Conservation (phyloP, 2,329 filamentous ascomycete species). For the Macrophomina phaseolina region DNA sequence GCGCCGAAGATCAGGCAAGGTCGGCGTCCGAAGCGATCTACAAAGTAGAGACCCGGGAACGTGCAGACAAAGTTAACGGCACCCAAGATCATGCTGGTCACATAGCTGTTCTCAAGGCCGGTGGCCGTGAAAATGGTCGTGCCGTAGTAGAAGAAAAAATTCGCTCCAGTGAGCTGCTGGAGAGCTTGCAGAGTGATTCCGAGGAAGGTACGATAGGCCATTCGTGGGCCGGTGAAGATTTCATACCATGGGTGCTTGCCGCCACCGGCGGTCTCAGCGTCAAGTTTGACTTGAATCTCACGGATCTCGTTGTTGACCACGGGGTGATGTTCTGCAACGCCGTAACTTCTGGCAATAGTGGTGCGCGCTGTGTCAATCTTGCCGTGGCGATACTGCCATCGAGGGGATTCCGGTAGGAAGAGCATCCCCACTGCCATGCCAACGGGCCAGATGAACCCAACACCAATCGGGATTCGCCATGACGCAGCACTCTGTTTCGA, state of each 20-base stretch:
- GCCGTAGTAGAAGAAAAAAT: constrained; percentile 52
- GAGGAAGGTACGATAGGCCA: constrained; percentile 67
- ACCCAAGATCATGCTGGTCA: constrained; percentile 55
- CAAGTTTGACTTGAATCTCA: constrained; percentile 62
- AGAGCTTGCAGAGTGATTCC: constrained; percentile 74
- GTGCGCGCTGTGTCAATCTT: constrained; percentile 56
- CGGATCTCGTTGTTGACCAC: constrained; percentile 58
- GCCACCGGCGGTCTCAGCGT: constrained; percentile 53
- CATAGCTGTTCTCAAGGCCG: constrained; percentile 45
- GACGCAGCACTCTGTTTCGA: constrained; percentile 50
- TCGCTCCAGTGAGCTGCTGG: constrained; percentile 70
- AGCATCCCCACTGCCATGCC: constrained; percentile 61
- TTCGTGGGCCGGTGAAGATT: constrained; percentile 69
- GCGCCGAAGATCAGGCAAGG: constrained; percentile 55
- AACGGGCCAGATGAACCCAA: constrained; percentile 62
- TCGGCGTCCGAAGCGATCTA: constrained; percentile 57
- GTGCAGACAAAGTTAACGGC: constrained; percentile 56
- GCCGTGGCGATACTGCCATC: constrained; percentile 63
- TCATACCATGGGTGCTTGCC: constrained; percentile 68
- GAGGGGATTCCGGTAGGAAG: constrained; percentile 62
- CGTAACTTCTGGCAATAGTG: constrained; percentile 61
- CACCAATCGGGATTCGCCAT: constrained; percentile 69
- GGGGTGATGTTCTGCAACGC: constrained; percentile 61
- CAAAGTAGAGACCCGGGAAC: constrained; percentile 54
- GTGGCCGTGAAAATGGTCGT: constrained; percentile 34